These are phyloP conservation scores for Pisolithus microcarpus DNA, from an alignment of 768 basidiomycete genomes.

Conservation along the genomic window DNA sequence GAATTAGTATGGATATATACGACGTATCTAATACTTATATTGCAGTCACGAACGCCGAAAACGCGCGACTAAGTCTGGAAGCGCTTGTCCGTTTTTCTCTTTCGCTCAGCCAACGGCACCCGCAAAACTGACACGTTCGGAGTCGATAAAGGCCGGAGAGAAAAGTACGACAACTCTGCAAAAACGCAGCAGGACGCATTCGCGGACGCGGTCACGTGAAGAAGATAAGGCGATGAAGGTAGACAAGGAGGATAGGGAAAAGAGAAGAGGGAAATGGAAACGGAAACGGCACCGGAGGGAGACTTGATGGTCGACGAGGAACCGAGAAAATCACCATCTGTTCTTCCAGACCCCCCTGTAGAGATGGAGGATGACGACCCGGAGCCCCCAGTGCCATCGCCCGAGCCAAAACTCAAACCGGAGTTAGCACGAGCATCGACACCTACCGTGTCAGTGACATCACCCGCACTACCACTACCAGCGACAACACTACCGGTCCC, in stretches of 20 bases:
- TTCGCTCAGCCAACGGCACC: conserved; percentile 6
- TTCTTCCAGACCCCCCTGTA: background rate
- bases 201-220: conserved; percentile 1
- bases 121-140: conserved; percentile 29
- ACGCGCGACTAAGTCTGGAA: conserved; percentile 46
- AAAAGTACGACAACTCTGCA: conserved; percentile 18
- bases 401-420: background rate
- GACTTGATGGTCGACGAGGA: conserved; percentile 5
- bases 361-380: background rate
- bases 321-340: conserved; percentile 8
- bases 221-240: conserved; percentile 2
- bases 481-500: background rate
- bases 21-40: background rate
- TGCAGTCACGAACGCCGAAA: conserved; percentile 68
- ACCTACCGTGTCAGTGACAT: background rate
- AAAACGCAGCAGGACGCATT: conserved; percentile 9
- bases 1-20: background rate
- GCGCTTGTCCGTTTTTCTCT: conserved; percentile 38
- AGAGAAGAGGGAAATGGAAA: conserved; percentile 22
- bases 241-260: conserved; percentile 4
- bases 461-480: too few species aligned
- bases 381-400: background rate
- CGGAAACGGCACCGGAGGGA: conserved; percentile 18
- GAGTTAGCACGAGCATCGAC: background rate
- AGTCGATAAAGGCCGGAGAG: conserved; percentile 26